phyloP scores from a whole-genome alignment of 768 basidiomycete species.

The Termitomyces sp. region DNA sequence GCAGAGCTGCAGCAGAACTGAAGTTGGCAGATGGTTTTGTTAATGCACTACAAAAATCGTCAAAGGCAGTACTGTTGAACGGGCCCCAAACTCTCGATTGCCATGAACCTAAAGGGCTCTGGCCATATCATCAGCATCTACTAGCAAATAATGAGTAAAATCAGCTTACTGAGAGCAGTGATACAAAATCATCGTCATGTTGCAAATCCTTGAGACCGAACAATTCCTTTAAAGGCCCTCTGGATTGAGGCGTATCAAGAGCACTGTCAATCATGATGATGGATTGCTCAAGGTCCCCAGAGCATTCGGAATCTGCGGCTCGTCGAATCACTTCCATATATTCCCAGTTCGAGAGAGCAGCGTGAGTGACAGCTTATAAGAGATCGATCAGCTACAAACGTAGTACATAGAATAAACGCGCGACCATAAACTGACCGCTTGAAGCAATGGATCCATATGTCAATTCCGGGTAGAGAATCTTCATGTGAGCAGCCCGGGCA shows the following conservation, averaged over 20 bases:
- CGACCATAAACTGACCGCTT: slow-evolving; percentile 48
- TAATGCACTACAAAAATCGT: slow-evolving; percentile 62
- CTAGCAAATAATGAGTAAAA: background rate
- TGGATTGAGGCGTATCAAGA: slow-evolving; percentile 43
- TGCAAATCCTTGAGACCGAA: slow-evolving; percentile 70
- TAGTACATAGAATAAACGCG: background rate
- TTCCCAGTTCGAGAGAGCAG: slow-evolving; percentile 76
- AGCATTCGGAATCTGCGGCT: slow-evolving; percentile 62
- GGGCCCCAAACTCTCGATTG: slow-evolving; percentile 90
- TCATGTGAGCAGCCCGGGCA: slow-evolving; percentile 90
- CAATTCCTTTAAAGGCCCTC: slow-evolving; percentile 54
- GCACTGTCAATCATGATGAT: slow-evolving; percentile 59
- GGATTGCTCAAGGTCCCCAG: slow-evolving; percentile 49
- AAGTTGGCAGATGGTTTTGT: slow-evolving; percentile 35
- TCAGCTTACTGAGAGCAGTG: slow-evolving; percentile 50
- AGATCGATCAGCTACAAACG: background rate
- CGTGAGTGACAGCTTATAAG: slow-evolving; percentile 77
- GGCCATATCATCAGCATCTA: background rate
- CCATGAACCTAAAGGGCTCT: slow-evolving; percentile 68
- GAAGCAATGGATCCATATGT: slow-evolving; percentile 88
- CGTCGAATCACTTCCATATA: slow-evolving; percentile 81
- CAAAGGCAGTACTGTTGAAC: slow-evolving; percentile 56
- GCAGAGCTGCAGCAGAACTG: slow-evolving; percentile 28
- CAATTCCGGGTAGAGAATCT: slow-evolving; percentile 80
- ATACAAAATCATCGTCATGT: slow-evolving; percentile 76